Evolutionary conservation across 352 stramenopile genomes (phyloP), one percentile per base, ranked within the genome.

Genomic region (Phytophthora niederhauseri): DNA sequence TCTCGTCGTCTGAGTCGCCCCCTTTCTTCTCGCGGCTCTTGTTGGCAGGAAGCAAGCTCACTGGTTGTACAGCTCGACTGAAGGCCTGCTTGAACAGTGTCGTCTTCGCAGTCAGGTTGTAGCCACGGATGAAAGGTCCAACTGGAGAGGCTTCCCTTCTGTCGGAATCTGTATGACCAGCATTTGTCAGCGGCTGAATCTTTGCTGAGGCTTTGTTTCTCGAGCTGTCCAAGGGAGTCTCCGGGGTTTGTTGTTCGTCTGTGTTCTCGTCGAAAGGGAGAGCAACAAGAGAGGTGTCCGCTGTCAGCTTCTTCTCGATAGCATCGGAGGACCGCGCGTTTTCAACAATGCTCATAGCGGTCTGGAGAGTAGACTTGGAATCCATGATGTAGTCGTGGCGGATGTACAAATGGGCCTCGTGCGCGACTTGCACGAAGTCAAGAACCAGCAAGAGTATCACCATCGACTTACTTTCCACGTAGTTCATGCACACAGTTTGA

Each of bases 401-500:
- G 28, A 68, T 51, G 52, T 68, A 68, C 51, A 58, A 30, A 8
- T 52, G 22, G 4, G 38, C n/a, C 22, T 66, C 65, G 43, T 67
- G 12, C 4, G 64, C 34, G 2, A 45, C 54, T 31, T 73, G 66
- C 14, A 57, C n/a, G 15, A 69, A 55, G 46, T 68, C 66, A 15
- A 73, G 43, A 4, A 19, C 53, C 52, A 69, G 53, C 14, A 73
- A 36, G 5, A 68, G n/a, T 6, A 58, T 1, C 24, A 51, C 59
- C 53, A 68, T 73, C 3, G 60, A 6, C 0, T 26, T 52, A 14
- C 6, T 66, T 34, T 52, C 22, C 20, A 73, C 66, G 48, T 68
- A 66, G 31, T 76, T 62, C 63, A 76, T 57, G 41, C 57, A 76
- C 7, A 68, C 54, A 2, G 61, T 77, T 52, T 75, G 57, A 41